Conservation (phyloP, 2,329 filamentous ascomycete genomes). For the Knoxdaviesia capensis region DNA sequence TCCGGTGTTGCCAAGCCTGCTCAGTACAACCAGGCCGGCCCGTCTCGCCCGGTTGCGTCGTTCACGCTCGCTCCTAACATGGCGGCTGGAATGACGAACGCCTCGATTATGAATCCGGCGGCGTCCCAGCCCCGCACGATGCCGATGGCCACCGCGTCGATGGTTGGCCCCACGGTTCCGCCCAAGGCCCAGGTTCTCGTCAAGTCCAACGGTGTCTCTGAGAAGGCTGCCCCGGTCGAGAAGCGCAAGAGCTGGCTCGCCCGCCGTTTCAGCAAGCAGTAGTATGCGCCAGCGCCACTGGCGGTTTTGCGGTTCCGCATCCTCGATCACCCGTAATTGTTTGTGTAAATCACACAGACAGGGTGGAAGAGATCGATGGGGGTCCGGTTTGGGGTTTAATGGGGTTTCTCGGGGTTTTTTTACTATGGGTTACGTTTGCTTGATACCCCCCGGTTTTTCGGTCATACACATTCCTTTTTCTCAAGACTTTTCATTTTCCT, state of each 20-base stretch:
- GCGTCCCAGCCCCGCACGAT: too few relatives aligned
- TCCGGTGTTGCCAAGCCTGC: slow-evolving; percentile 11
- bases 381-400: neutral
- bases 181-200: slow-evolving; percentile 30
- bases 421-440: slow-evolving; percentile 1
- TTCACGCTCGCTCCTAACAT: too few relatives aligned
- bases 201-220: slow-evolving; percentile 36
- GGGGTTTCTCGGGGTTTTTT: neutral
- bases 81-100: too few relatives aligned
- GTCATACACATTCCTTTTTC: neutral
- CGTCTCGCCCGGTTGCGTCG: too few relatives aligned
- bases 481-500: neutral
- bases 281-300: slow-evolving; percentile 9
- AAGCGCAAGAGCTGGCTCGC: slow-evolving; percentile 88
- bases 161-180: slow-evolving; percentile 8
- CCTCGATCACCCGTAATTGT: too few relatives aligned
- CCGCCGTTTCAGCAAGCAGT: slow-evolving; percentile 52
- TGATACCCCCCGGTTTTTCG: neutral
- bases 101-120: too few relatives aligned
- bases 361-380: too few relatives aligned
- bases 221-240: slow-evolving; percentile 18
- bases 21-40: too few relatives aligned
- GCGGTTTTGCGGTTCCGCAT: too few relatives aligned
- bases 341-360: too few relatives aligned
- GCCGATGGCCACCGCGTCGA: too few relatives aligned